These are phyloP conservation scores for Silene latifolia DNA, from an alignment of 148 eudicot genomes.

Conservation along the genomic window DNA sequence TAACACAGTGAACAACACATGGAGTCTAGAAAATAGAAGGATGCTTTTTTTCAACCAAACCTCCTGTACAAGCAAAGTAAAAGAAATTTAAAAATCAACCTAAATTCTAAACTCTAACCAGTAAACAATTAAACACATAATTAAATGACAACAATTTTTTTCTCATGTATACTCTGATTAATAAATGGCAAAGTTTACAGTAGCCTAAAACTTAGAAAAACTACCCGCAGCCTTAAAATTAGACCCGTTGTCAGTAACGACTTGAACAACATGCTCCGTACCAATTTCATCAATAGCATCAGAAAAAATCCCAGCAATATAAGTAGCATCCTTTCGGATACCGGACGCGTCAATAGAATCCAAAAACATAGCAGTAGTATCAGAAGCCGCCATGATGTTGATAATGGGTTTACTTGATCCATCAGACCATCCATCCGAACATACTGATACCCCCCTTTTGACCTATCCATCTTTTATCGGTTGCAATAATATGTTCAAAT, in stretches of 20 bases:
- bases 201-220: no score
- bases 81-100: no score
- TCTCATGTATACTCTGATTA: no score
- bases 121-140: no score
- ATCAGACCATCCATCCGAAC: constrained; percentile 12
- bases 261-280: not conserved
- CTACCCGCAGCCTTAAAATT: not conserved
- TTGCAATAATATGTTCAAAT: not conserved
- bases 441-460: not conserved
- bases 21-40: no score
- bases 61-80: no score
- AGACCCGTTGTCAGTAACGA: constrained; percentile 1
- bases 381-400: not conserved
- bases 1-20: no score
- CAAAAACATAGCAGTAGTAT: not conserved
- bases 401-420: not conserved
- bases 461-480: not conserved
- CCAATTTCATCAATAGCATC: not conserved
- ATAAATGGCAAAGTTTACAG: no score
- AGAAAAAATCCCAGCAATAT: not conserved
- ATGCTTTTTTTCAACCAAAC: no score
- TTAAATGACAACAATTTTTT: no score
- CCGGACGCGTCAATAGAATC: not conserved
- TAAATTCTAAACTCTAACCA: no score
- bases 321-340: not conserved